Evolutionary conservation across 2,329 filamentous ascomycete genomes (phyloP).

Genomic region (Gaeumannomyces sp.): DNA sequence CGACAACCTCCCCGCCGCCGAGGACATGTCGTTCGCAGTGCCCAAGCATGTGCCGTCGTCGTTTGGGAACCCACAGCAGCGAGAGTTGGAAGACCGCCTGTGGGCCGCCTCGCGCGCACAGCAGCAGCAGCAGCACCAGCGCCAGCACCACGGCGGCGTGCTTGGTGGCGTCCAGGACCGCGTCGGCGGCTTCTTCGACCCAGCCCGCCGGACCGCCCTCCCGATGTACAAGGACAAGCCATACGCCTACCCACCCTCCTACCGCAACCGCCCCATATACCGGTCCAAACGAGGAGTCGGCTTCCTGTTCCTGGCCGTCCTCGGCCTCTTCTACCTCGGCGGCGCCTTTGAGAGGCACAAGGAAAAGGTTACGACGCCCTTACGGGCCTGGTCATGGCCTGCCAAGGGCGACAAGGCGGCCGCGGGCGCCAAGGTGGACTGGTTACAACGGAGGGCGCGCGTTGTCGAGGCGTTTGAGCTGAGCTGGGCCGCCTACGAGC

Average conservation of each 20-base stretch:
- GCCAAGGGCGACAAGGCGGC: conserved; percentile 37
- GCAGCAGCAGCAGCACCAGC: conserved; percentile 2
- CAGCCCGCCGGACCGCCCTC: conserved; percentile 45
- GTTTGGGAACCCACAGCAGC: conserved; percentile 56
- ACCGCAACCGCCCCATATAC: conserved; percentile 53
- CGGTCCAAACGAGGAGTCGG: conserved; percentile 57
- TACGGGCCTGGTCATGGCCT: conserved; percentile 51
- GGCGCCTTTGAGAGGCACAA: conserved; percentile 47
- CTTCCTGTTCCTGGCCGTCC: conserved; percentile 44
- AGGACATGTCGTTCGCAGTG: conserved; percentile 58
- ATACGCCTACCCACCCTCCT: conserved; percentile 60
- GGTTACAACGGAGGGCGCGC: conserved; percentile 68
- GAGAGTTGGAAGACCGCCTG: conserved; percentile 57
- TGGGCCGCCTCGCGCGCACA: conserved; percentile 49
- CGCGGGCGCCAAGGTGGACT: conserved; percentile 50
- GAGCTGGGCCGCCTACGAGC: conserved; percentile 89
- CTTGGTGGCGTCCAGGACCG: conserved; percentile 49
- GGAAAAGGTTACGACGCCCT: conserved; percentile 27
- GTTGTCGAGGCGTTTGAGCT: conserved; percentile 86
- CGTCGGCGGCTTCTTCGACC: conserved; percentile 60
- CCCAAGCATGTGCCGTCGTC: conserved; percentile 61
- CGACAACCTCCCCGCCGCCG: conserved; percentile 15
- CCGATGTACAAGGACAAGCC: conserved; percentile 99
- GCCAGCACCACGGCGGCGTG: conserved; percentile 13
- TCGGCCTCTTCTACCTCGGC: conserved; percentile 64